phyloP scores from a whole-genome alignment of 2,329 filamentous ascomycete species.

The Penicillium griseofulvum region DNA sequence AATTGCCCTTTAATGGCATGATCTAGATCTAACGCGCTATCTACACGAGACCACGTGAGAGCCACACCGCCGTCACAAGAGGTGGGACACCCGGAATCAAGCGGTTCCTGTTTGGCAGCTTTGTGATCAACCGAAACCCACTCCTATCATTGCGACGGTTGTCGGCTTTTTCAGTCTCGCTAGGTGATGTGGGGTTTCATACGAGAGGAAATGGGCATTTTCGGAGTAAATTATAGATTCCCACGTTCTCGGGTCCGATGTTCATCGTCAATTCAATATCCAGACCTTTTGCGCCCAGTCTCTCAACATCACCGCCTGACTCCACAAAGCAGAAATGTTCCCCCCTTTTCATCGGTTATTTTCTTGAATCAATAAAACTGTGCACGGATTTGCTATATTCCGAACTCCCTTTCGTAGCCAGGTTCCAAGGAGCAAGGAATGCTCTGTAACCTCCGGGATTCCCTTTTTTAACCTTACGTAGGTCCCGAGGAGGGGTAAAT shows the following conservation, averaged over 20 bases:
- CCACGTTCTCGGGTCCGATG: slow-evolving; percentile 4
- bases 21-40: slow-evolving; percentile 20
- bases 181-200: neutral
- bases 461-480: slow-evolving; percentile 17
- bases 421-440: slow-evolving; percentile 15
- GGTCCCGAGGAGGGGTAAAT: slow-evolving; percentile 28
- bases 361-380: neutral
- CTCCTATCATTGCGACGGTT: slow-evolving; percentile 21
- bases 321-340: slow-evolving; percentile 5
- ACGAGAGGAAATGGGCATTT: neutral
- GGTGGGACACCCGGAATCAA: slow-evolving; percentile 18
- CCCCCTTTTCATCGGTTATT: slow-evolving; percentile 3
- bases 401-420: slow-evolving; percentile 3
- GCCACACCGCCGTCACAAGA: slow-evolving; percentile 19
- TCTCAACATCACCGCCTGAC: slow-evolving; percentile 5
- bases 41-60: slow-evolving; percentile 27
- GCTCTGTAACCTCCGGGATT: slow-evolving; percentile 11
- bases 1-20: slow-evolving; percentile 14
- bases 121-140: slow-evolving; percentile 24
- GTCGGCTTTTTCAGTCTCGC: slow-evolving; percentile 7
- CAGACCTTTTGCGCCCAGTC: slow-evolving; percentile 5
- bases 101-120: slow-evolving; percentile 24
- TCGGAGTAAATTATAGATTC: neutral
- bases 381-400: slow-evolving; percentile 9
- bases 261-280: slow-evolving; percentile 1